Percentiles rank a stretch among this genome's conserved stretches.
Evolutionary conservation across 2,329 filamentous ascomycete genomes (phyloP).

Genomic region (Alternaria brassicicola): DNA sequence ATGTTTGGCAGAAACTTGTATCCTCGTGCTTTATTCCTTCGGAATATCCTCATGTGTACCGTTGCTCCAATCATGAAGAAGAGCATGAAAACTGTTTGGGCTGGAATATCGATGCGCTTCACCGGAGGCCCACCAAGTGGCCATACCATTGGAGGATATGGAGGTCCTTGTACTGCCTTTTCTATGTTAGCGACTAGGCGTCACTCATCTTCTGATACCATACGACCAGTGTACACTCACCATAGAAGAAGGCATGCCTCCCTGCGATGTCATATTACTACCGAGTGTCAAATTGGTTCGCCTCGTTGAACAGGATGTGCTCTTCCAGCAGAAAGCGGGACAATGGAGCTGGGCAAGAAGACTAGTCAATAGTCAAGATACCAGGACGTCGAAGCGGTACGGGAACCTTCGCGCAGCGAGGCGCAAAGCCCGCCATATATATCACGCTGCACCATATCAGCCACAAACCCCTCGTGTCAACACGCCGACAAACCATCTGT

Average conservation of each 20-base stretch:
- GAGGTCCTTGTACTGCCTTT: constrained; percentile 31
- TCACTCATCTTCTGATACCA: not conserved
- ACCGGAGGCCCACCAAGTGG: constrained; percentile 48
- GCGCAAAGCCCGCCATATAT: constrained; percentile 18
- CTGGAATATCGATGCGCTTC: constrained; percentile 49
- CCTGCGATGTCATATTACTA: constrained; percentile 18
- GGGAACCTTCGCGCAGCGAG: constrained; percentile 4
- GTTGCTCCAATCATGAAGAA: constrained; percentile 51
- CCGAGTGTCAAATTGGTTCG: not conserved
- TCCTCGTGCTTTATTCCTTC: constrained; percentile 44
- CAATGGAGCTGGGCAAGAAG: not conserved
- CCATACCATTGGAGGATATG: constrained; percentile 41
- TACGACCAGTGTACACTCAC: constrained; percentile 11
- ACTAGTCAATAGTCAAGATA: not conserved
- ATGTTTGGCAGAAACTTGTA: constrained; percentile 52
- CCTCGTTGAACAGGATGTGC: not conserved
- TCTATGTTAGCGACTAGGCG: constrained; percentile 9
- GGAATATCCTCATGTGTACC: constrained; percentile 52
- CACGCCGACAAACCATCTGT: constrained; percentile 5
- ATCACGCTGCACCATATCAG: constrained; percentile 9
- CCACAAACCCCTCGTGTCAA: constrained; percentile 2
- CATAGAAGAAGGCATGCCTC: constrained; percentile 20
- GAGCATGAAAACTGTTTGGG: constrained; percentile 50
- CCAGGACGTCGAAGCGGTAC: not conserved
- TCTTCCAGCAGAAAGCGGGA: not conserved